Evolutionary conservation across 2,329 filamentous ascomycete species (phyloP).

Genomic region (Cercospora sesami): DNA sequence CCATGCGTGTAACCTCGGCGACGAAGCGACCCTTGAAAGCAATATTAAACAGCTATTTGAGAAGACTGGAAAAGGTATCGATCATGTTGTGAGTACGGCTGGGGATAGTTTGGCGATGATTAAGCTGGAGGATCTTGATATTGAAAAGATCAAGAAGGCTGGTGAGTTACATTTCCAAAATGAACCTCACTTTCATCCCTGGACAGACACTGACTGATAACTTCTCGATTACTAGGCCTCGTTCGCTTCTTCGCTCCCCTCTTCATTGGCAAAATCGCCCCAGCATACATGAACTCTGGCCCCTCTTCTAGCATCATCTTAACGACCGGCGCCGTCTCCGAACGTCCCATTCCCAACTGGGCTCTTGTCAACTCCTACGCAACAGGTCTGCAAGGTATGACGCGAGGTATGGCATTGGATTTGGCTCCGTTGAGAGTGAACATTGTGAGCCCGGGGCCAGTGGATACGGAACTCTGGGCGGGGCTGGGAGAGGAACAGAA

Average conservation of each 20-base stretch:
- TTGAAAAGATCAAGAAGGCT: slow-evolving; percentile 44
- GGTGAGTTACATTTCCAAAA: too few species aligned
- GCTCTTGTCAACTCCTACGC: slow-evolving; percentile 51
- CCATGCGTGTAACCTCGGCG: slow-evolving; percentile 52
- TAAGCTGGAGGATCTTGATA: slow-evolving; percentile 45
- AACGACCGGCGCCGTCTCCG: slow-evolving; percentile 55
- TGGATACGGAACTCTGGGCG: slow-evolving; percentile 48
- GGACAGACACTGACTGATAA: too few species aligned
- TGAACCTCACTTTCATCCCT: too few species aligned
- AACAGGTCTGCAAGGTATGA: slow-evolving; percentile 55
- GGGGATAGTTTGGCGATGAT: slow-evolving; percentile 49
- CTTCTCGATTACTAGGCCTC: too few species aligned
- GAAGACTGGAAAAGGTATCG: slow-evolving; percentile 43
- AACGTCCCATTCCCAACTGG: slow-evolving; percentile 57
- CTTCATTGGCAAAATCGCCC: slow-evolving; percentile 54
- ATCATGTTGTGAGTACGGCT: slow-evolving; percentile 61
- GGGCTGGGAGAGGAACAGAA: slow-evolving; percentile 35
- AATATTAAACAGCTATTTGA: slow-evolving; percentile 52
- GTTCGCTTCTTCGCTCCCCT: slow-evolving; percentile 55
- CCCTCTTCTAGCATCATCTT: slow-evolving; percentile 55
- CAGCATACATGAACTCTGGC: slow-evolving; percentile 47
- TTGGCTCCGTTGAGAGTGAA: slow-evolving; percentile 66
- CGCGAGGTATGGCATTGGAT: slow-evolving; percentile 61
- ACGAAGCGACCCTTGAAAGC: slow-evolving; percentile 48
- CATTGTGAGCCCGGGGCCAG: slow-evolving; percentile 57